phyloP scores from a whole-genome alignment of 2,329 filamentous ascomycete genomes.

The Bisporella sp. region DNA sequence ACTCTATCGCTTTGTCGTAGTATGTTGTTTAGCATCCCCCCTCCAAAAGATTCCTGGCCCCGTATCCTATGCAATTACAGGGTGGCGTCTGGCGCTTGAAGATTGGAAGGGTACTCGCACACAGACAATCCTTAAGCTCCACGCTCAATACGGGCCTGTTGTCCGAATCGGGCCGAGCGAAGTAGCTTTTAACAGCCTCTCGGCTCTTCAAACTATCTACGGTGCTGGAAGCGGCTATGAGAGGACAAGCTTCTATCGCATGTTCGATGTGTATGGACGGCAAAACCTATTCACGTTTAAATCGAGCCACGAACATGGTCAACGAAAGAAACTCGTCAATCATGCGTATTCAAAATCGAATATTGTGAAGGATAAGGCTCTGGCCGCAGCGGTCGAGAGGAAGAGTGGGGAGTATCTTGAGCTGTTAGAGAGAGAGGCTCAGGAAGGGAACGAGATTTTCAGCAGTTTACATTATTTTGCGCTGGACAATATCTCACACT shows the following conservation, averaged over 20 bases:
- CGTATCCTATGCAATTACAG: slow-evolving; percentile 10
- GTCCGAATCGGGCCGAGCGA: slow-evolving; percentile 25
- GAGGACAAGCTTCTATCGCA: slow-evolving; percentile 38
- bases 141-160: slow-evolving; percentile 20
- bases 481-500: slow-evolving; percentile 44
- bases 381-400: slow-evolving; percentile 28
- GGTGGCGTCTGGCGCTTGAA: slow-evolving; percentile 14
- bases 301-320: slow-evolving; percentile 34
- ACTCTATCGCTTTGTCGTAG: too few species aligned
- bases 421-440: slow-evolving; percentile 31
- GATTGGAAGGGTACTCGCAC: slow-evolving; percentile 11
- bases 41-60: slow-evolving; percentile 11
- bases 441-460: slow-evolving; percentile 36
- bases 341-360: slow-evolving; percentile 46
- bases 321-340: slow-evolving; percentile 44
- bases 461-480: slow-evolving; percentile 44
- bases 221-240: slow-evolving; percentile 44
- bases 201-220: slow-evolving; percentile 45
- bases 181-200: slow-evolving; percentile 27
- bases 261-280: slow-evolving; percentile 46
- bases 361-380: slow-evolving; percentile 28
- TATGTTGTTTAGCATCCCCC: too few species aligned
- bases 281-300: slow-evolving; percentile 47
- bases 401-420: slow-evolving; percentile 35
- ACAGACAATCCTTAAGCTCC: slow-evolving; percentile 8